Evolutionary conservation across 164 flowering plant species (phyloP), one percentile per base, ranked within the genome.

Genomic region (Akebia trifoliata): DNA sequence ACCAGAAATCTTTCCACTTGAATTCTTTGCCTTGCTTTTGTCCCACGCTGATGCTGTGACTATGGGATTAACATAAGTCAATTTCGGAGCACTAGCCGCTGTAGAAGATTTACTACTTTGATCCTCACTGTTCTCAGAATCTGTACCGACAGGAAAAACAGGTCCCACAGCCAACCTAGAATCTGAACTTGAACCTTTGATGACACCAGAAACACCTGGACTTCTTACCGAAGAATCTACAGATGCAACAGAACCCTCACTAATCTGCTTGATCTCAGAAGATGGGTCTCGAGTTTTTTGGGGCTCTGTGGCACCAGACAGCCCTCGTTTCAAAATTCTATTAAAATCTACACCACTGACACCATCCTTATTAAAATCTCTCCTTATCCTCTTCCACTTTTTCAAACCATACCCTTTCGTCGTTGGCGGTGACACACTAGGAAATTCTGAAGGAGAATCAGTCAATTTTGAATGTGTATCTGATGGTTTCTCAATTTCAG

Each of bases 341-440:
- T 69, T 65, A 26, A 34, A 47, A 67, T 84, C 88, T 5, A 50
- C 39, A 56, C 9, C 59, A 17, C 40, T 43, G 45, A 60, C 54
- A 12, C 69, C 53, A 37, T 83, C 89, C 70, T 74, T 81, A 9
- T 37, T 28, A 34, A 49, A 8, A 36, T 78, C 85, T 70, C 90
- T 77, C 70, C 58, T 77, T 43, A 79, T 76, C 24, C 95, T 72
- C 71, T 78, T 79, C 97, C 97, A 90, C 69, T 87, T 90, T 81
- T 72, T 90, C 76, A 92, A 72, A 8, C 95, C 98, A 26, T 54
- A 39, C 14, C 98, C 95, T 72, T 86, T 92, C 4, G 51, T 65
- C 0, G 43, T 44, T 1, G 57, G 28, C 24, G 81, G 60, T 2
- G 78, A 57, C 14, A 28, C 54, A 12, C 56, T 73, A 29, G 63